Base-by-base conservation (phyloP, 2,329 filamentous ascomycete genomes). In the Plenodomus biglobosus region DNA sequence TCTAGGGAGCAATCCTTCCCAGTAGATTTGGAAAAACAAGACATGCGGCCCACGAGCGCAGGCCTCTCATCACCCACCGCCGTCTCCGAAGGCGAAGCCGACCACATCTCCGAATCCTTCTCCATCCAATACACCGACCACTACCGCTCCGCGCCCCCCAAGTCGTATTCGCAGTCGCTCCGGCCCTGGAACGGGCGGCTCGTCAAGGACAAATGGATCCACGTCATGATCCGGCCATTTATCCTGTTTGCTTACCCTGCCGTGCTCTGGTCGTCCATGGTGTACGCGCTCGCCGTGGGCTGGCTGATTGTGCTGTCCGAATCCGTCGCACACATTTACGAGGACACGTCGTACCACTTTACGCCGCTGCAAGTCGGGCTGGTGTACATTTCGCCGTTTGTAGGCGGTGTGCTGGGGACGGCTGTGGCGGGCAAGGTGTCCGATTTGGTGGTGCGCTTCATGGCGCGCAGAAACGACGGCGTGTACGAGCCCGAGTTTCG, bases 301-400 rank as follows among this genome's bases (percentile, higher is more conserved):
- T 97, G 92, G 94, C 80, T 97, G 21, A 96, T 97, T 57, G 91
- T 97, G 37, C 82, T 97, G 1, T 96, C 91, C 0, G 92, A 97
- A 71, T 88, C 87, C 0, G 84, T 97, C 2, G 82, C 90, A 0
- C 79, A 87, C 49, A 87, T 97, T 52, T 97, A 90, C 70, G 83
- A 88, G 32, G 78, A 84, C 45, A 76, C 78, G 0, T 79, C 78
- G 0, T 97, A 97, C 75, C 83, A 92, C 58, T 97, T 97, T 68
- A 85, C 81, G 19, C 81, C 90, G 0, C 75, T 96, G 0, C 86
- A 90, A 53, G 88, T 89, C 0, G 92, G 92, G 7, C 78, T 97
- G 0, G 82, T 97, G 1, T 97, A 96, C 69, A 79, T 97, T 38
- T 92, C 88, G 0, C 92, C 92, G 0, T 96, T 97, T 62, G 74